Base-by-base conservation (phyloP, 345 rosid species). In the Erodium maritimum region DNA sequence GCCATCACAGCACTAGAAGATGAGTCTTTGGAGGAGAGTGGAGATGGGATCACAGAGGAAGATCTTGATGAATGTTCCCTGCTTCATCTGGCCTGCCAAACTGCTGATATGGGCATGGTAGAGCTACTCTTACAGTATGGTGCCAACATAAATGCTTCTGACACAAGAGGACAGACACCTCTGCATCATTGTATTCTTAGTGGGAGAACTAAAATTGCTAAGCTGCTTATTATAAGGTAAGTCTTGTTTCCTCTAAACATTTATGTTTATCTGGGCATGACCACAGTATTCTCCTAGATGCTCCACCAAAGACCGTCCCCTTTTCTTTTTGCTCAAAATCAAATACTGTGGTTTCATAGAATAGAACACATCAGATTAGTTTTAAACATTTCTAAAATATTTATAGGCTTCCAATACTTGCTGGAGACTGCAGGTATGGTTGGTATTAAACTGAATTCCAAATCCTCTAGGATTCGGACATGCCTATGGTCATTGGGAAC, bases 11-110 rank as follows among this genome's bases (percentile, higher is more conserved):
- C n/a, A n/a, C n/a, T n/a, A n/a, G n/a, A n/a, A n/a, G n/a, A n/a
- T n/a, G n/a, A n/a, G n/a, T n/a, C n/a, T n/a, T n/a, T 42, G 48
- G 90, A 85, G 67, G 79, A 84, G 78, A 73, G 69, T 67, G 88
- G 79, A 71, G 75, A 73, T 67, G 81, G 61, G 58, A 55, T 54
- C 59, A 9, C 63, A 3, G 37, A 29, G 5, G 48, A 42, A 42
- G 12, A 14, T 62, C 63, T 74, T 17, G 80, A 80, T 66, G 97
- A 97, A 23, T 79, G 93, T 66, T 65, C 95, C 46, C 76, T 90
- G 60, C 90, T 94, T 67, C 96, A 94, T 72, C 95, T 93, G 50
- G 97, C 99, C 54, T 94, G 96, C 80, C 95, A 90, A 78, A 79
- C 84, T 59, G 86, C 86, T 17, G 99, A 94, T 67, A 76, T 94